These are phyloP conservation scores for Biscutella laevigata DNA, from an alignment of 441 rosid genomes.

Conservation along the genomic window DNA sequence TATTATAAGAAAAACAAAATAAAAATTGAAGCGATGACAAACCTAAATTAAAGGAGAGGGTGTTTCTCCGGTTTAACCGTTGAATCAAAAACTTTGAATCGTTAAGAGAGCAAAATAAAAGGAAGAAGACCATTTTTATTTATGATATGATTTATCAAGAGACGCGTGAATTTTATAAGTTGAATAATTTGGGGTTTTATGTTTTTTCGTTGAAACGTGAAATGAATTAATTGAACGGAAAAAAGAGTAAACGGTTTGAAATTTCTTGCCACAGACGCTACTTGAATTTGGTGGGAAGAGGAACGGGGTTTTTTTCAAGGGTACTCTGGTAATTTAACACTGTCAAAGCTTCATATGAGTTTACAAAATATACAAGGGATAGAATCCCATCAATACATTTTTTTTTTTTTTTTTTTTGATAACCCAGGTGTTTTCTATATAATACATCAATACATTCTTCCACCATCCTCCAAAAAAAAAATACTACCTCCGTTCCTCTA, in stretches of 20 bases:
- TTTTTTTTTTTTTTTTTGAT: no score
- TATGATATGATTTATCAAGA: no score
- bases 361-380: background rate
- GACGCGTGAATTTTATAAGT: slow-evolving; percentile 19
- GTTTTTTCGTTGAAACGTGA: background rate
- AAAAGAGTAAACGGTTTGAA: slow-evolving; percentile 21
- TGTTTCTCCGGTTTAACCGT: slow-evolving; percentile 15
- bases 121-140: background rate
- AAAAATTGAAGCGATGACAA: background rate
- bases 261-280: slow-evolving; percentile 27
- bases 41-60: slow-evolving; percentile 21
- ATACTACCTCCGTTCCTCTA: no score
- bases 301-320: slow-evolving; percentile 14
- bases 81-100: slow-evolving; percentile 6
- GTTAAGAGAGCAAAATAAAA: background rate
- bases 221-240: background rate
- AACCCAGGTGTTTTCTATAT: no score
- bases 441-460: no score
- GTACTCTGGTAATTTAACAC: background rate
- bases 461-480: no score
- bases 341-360: background rate
- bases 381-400: no score
- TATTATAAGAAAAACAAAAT: background rate
- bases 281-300: slow-evolving; percentile 9
- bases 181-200: slow-evolving; percentile 2